phyloP scores from a whole-genome alignment of 306 rosid species.

The Herpetospermum pedunculosum region DNA sequence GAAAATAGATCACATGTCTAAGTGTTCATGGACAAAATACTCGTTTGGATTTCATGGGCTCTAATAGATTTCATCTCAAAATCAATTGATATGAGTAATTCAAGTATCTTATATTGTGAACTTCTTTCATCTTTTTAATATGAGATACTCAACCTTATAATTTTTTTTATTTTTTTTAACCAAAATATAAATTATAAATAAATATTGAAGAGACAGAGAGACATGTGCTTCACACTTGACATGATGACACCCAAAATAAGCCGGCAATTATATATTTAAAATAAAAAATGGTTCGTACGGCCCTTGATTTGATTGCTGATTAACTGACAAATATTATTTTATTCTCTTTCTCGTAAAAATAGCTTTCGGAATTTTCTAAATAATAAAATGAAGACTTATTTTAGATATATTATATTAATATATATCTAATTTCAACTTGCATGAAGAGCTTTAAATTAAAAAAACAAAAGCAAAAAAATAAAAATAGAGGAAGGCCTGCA shows the following conservation, averaged over 20 bases:
- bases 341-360: background rate
- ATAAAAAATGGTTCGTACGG: background rate
- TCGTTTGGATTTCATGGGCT: no score
- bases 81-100: no score
- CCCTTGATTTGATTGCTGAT: background rate
- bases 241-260: background rate
- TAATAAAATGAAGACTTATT: background rate
- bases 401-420: background rate
- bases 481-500: constrained; percentile 1
- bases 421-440: background rate
- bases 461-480: background rate
- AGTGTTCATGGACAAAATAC: no score
- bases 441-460: background rate
- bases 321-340: background rate
- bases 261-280: background rate
- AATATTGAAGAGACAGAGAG: no score
- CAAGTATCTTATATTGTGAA: no score
- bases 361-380: background rate
- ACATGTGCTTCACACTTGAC: no score
- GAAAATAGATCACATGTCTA: no score
- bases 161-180: no score
- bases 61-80: no score
- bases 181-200: no score
- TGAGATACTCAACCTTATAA: no score
- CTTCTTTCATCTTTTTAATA: no score